Base-by-base conservation (phyloP, 2,329 filamentous ascomycete genomes). In the Sphaceloma murrayae region DNA sequence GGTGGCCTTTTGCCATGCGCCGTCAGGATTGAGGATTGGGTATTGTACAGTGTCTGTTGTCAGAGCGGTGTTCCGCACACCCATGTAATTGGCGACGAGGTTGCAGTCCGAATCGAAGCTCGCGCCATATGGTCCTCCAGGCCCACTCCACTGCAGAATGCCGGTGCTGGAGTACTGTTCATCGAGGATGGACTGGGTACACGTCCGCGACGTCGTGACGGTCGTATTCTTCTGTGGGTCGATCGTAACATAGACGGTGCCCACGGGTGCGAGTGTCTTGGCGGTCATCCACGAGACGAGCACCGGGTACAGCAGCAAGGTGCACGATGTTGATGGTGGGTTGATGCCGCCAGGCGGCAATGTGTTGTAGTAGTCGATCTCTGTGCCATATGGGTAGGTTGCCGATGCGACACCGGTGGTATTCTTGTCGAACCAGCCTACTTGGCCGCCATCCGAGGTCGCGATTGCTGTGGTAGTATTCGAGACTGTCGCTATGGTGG, bases 321-420 rank as follows among this genome's bases (percentile, higher is more conserved):
- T 8, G 34, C 34, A 39, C 17, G 34, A 21, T 13, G 34, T n/a
- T 22, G 17, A 9, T n/a, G n/a, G n/a, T 6, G 34, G 22, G n/a
- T 22, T 26, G 4, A 27, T 8, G 3, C 34, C 34, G 6, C 34
- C 34, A 22, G 9, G 9, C 3, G 34, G 22, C n/a, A 39, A 22
- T 4, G 34, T 39, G 11, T 39, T 27, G 22, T 39, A 27, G 21
- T 39, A 39, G 19, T 17, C 34, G 2, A 39, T 27, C 19, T 26
- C 24, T 6, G 11, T 14, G 16, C 19, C 34, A 22, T n/a, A 8
- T 27, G 22, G n/a, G n/a, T n/a, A n/a, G n/a, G n/a, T 22, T 19
- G n/a, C 11, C 11, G 34, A 13, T 10, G 24, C 24, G 11, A 27
- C 17, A 3, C 34, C 19, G 9, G 34, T 39, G 11, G 22, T 16